Evolutionary conservation across 805 yeast genomes (phyloP).

Genomic region (Barnettozyma sp.): DNA sequence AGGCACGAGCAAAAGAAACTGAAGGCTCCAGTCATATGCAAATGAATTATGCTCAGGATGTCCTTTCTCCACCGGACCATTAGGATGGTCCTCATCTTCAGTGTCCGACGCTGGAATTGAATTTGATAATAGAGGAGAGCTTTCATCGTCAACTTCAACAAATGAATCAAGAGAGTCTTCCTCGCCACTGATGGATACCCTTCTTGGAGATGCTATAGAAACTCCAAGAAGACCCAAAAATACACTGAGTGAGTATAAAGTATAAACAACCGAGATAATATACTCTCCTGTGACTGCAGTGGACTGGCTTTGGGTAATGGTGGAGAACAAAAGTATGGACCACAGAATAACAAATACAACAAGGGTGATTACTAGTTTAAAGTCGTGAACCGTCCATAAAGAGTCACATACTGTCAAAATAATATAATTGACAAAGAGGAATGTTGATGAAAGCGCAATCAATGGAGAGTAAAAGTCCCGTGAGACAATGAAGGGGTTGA

Average conservation of each 20-base stretch:
- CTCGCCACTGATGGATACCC: constrained; percentile 9
- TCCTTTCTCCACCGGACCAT: constrained; percentile 6
- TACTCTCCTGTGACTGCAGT: constrained; percentile 44
- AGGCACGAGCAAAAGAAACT: constrained; percentile 65
- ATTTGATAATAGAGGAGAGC: constrained; percentile 29
- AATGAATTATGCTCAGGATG: constrained; percentile 32
- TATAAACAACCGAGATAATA: constrained; percentile 38
- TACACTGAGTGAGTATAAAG: constrained; percentile 40
- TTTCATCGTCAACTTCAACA: constrained; percentile 12
- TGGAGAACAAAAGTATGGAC: constrained; percentile 45
- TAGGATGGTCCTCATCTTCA: constrained; percentile 9
- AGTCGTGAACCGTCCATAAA: constrained; percentile 45
- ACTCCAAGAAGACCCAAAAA: constrained; percentile 44
- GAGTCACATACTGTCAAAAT: constrained; percentile 37
- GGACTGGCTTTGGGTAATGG: constrained; percentile 40
- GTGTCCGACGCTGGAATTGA: constrained; percentile 15
- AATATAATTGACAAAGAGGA: constrained; percentile 48
- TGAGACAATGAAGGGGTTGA: constrained; percentile 47
- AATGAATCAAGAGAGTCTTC: constrained; percentile 19
- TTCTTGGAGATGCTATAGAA: constrained; percentile 26
- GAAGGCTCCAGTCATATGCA: constrained; percentile 77
- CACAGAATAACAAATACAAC: constrained; percentile 53
- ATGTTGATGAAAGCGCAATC: constrained; percentile 39
- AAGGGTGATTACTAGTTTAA: constrained; percentile 49
- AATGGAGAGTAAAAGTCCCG: constrained; percentile 44